Evolutionary conservation across 2,329 filamentous ascomycete genomes (phyloP).

Genomic region (Penicillium sp.): DNA sequence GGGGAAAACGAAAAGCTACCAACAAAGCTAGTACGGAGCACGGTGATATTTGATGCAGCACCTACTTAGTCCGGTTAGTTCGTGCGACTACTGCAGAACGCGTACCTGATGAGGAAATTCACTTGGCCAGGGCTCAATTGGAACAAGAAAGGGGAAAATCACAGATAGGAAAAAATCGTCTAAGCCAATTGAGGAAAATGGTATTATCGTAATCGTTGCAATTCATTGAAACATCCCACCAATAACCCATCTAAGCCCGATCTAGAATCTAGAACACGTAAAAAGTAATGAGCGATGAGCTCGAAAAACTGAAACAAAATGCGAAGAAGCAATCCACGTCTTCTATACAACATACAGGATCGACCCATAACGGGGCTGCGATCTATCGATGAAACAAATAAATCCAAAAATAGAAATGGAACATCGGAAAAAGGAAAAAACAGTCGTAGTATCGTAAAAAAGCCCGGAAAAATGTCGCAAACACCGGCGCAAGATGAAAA

Average conservation of each 20-base stretch:
- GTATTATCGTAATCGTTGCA: constrained; percentile 1
- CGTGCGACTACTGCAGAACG: not conserved
- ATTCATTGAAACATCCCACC: constrained; percentile 5
- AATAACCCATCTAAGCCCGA: constrained; percentile 1
- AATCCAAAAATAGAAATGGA: not conserved
- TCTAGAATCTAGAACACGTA: constrained; percentile 9
- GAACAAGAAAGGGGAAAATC: not conserved
- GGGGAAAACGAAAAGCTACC: not conserved
- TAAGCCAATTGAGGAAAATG: not conserved
- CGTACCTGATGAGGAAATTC: not conserved
- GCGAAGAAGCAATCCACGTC: constrained; percentile 1
- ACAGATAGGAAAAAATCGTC: not conserved
- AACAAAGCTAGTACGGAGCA: not conserved
- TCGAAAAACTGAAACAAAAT: not conserved
- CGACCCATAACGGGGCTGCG: not conserved
- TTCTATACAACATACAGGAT: constrained; percentile 3
- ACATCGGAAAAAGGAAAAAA: not conserved
- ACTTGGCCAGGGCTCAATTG: not conserved
- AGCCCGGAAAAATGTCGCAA: not conserved
- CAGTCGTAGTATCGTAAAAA: constrained; percentile 7
- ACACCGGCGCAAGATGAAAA: not conserved
- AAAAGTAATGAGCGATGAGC: not conserved
- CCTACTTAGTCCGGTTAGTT: not conserved
- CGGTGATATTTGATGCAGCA: not conserved
- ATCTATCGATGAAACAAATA: not conserved